Percentiles rank a stretch among this genome's conserved stretches.
These are phyloP conservation scores for Chaetomium sp. DNA, from an alignment of 2,329 filamentous ascomycete genomes.

Conservation along the genomic window DNA sequence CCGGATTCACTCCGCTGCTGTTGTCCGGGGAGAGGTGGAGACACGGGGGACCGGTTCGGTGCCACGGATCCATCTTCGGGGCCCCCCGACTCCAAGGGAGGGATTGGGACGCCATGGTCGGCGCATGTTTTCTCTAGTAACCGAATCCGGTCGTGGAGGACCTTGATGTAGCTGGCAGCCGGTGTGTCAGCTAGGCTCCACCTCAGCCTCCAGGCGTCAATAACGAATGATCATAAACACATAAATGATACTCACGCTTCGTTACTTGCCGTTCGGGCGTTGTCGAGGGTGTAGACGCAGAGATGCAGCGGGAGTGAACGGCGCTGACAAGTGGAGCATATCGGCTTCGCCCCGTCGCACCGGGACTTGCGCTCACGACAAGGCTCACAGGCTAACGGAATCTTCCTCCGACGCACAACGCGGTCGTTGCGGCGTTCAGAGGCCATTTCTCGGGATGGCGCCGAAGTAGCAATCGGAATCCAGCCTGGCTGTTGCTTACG, in stretches of 20 bases:
- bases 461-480: constrained; percentile 1
- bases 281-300: constrained; percentile 45
- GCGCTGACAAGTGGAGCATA: constrained; percentile 47
- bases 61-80: background rate
- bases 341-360: constrained; percentile 48
- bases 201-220: background rate
- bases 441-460: constrained; percentile 18
- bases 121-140: constrained; percentile 35
- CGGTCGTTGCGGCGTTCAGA: constrained; percentile 21
- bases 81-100: constrained; percentile 21
- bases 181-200: background rate
- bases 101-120: constrained; percentile 24
- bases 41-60: background rate
- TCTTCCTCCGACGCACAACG: constrained; percentile 28
- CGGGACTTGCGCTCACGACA: constrained; percentile 47
- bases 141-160: constrained; percentile 37
- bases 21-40: background rate
- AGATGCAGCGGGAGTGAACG: constrained; percentile 40
- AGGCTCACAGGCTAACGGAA: constrained; percentile 47
- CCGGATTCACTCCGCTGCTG: background rate
- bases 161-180: constrained; percentile 29
- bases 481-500: background rate
- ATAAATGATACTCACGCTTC: constrained; percentile 36
- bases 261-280: constrained; percentile 42
- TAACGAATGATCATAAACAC: background rate